Percentiles rank a stretch among this genome's conserved stretches.
Evolutionary conservation across 768 basidiomycete species (phyloP).

Genomic region (Russula sp.): DNA sequence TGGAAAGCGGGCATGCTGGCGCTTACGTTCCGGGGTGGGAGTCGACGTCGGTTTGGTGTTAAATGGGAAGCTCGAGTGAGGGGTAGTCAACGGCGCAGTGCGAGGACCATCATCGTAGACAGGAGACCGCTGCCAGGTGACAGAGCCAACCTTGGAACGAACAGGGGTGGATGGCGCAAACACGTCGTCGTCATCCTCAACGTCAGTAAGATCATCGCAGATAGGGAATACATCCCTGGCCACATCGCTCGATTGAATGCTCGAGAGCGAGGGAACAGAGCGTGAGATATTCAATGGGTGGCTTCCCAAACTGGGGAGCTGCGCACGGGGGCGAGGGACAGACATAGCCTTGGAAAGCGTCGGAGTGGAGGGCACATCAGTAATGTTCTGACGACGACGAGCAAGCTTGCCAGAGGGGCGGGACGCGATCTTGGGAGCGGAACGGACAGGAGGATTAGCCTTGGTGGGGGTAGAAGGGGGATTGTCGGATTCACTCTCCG

Average conservation of each 20-base stretch:
- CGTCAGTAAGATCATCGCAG: slow-evolving; percentile 64
- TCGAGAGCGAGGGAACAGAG: slow-evolving; percentile 40
- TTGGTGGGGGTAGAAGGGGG: slow-evolving; percentile 31
- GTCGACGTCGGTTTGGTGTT: slow-evolving; percentile 31
- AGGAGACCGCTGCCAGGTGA: slow-evolving; percentile 30
- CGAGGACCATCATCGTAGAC: slow-evolving; percentile 34
- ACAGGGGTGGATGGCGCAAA: slow-evolving; percentile 50
- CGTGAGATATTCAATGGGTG: slow-evolving; percentile 33
- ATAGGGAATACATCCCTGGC: slow-evolving; percentile 47
- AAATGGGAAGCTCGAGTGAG: slow-evolving; percentile 36
- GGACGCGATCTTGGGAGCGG: slow-evolving; percentile 37
- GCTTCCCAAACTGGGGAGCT: slow-evolving; percentile 2
- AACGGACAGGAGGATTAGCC: slow-evolving; percentile 22
- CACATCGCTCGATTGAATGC: slow-evolving; percentile 31
- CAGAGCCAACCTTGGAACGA: slow-evolving; percentile 26
- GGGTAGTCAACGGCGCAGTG: slow-evolving; percentile 43
- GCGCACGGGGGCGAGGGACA: slow-evolving; percentile 36
- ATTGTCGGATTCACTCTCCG: slow-evolving; percentile 28
- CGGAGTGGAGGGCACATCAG: slow-evolving; percentile 29
- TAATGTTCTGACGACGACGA: slow-evolving; percentile 43
- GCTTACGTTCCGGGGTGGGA: slow-evolving; percentile 32
- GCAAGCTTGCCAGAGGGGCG: slow-evolving; percentile 51
- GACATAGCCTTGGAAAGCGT: slow-evolving; percentile 42
- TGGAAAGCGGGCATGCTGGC: slow-evolving; percentile 47
- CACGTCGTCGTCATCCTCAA: slow-evolving; percentile 31